Conservation (phyloP, 2,329 filamentous ascomycete species). For the Cladorrhinum sp. region DNA sequence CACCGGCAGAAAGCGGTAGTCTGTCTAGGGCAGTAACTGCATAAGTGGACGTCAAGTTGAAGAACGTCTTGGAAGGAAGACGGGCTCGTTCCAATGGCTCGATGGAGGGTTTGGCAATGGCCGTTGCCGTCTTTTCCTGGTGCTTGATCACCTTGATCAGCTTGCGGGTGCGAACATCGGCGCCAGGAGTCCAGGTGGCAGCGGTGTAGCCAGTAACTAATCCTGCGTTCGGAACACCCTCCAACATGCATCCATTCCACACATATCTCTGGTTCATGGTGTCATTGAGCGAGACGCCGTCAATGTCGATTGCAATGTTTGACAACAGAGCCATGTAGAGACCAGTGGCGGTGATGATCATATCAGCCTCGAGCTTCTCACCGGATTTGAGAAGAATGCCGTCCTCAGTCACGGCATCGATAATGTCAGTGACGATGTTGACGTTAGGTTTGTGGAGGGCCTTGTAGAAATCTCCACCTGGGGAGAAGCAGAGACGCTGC, state of each 20-base stretch:
- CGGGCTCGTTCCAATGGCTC: slow-evolving; percentile 16
- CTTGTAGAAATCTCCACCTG: slow-evolving; percentile 55
- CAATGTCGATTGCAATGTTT: slow-evolving; percentile 50
- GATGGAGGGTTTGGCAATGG: slow-evolving; percentile 25
- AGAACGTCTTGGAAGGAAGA: slow-evolving; percentile 22
- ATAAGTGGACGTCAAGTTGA: slow-evolving; percentile 29
- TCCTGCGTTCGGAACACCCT: slow-evolving; percentile 62
- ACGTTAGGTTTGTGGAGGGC: slow-evolving; percentile 44
- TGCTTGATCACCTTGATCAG: slow-evolving; percentile 48
- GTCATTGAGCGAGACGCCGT: slow-evolving; percentile 47
- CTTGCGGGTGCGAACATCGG: slow-evolving; percentile 50
- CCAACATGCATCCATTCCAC: slow-evolving; percentile 65
- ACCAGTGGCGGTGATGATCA: slow-evolving; percentile 68
- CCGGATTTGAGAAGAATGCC: slow-evolving; percentile 49
- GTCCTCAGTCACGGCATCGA: slow-evolving; percentile 47
- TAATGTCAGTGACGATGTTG: slow-evolving; percentile 49
- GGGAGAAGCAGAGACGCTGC: slow-evolving; percentile 70
- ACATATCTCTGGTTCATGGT: slow-evolving; percentile 47
- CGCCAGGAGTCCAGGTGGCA: slow-evolving; percentile 65
- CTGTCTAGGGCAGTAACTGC: slow-evolving; percentile 26
- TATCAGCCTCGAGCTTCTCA: slow-evolving; percentile 55
- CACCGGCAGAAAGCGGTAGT: slow-evolving; percentile 26
- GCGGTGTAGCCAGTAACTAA: slow-evolving; percentile 64
- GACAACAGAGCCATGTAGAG: slow-evolving; percentile 58
- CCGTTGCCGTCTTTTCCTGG: slow-evolving; percentile 38